Base-by-base conservation (phyloP, 495 filamentous ascomycete species). In the Antarctomyces pellizariae region DNA sequence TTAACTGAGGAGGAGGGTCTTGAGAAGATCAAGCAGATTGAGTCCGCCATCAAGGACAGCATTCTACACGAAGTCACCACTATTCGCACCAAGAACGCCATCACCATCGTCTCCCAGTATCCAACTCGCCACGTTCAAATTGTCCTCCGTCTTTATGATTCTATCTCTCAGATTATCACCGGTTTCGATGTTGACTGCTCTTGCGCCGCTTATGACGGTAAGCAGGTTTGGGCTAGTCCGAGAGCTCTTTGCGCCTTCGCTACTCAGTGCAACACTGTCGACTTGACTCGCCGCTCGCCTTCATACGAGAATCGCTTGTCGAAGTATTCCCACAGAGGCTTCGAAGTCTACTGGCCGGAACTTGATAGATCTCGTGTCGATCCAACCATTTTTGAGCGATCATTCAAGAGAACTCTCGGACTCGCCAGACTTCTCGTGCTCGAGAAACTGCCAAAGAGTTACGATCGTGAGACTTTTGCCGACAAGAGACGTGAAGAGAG, bases 271-370 rank as follows among this genome's bases (percentile, higher is more conserved):
- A 89, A 89, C 38, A 66, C 64, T 14, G 62, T 89, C 35, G 77
- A 89, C 42, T 56, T 89, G 24, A 67, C 62, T 4, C 61, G 77
- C 3, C 66, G 77, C 8, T 82, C 74, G 7, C 76, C 77, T 0
- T 80, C 75, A 0, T 89, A 84, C 39, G 77, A 89, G 38, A 83
- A 73, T 34, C 71, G 77, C 5, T 56, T 89, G n/a, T 77, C 74
- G 3, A 89, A 89, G 44, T 89, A 84, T 46, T 73, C 69, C 13
- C 76, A 71, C 41, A 55, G 76, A 7, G 73, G 75, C 2, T 89
- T 89, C 30, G 77, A 89, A 41, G 60, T 83, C 2, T 75, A 73
- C 43, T 84, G 73, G 66, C 52, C 64, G 0, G 52, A 62, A 13
- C 53, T 89, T 13, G 72, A 83, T 29, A 62, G 77, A 12, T 59